These are phyloP conservation scores for Fusarium transvaalense DNA, from an alignment of 2,329 filamentous ascomycete genomes.

Conservation along the genomic window DNA sequence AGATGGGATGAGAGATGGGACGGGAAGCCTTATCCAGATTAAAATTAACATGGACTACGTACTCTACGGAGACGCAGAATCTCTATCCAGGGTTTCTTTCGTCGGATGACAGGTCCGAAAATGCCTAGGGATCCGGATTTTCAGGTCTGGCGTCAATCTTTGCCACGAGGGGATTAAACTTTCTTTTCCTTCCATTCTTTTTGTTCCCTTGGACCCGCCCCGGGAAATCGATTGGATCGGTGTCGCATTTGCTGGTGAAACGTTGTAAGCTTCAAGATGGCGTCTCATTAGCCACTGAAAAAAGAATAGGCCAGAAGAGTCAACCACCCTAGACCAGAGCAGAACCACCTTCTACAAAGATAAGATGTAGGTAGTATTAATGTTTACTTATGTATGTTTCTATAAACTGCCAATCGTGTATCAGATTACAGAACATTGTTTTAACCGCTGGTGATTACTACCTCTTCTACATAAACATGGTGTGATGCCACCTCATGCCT, in stretches of 20 bases:
- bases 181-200: background rate
- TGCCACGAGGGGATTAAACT: background rate
- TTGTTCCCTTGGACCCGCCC: constrained; percentile 7
- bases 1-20: background rate
- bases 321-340: background rate
- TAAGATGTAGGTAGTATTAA: too few species aligned
- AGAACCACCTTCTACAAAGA: too few species aligned
- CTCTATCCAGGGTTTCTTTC: too few species aligned
- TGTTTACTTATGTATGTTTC: background rate
- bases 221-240: background rate
- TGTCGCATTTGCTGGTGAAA: constrained; percentile 11
- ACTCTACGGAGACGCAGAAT: background rate
- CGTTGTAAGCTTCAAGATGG: constrained; percentile 1
- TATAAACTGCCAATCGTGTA: constrained; percentile 5
- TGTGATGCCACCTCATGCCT: constrained; percentile 7
- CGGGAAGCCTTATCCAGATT: constrained; percentile 10
- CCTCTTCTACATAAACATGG: constrained; percentile 5
- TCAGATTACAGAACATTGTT: constrained; percentile 1
- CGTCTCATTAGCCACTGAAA: constrained; percentile 7
- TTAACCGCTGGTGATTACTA: background rate
- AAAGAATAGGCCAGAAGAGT: background rate
- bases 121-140: background rate
- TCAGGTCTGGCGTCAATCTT: constrained; percentile 10
- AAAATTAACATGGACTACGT: constrained; percentile 3
- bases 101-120: constrained; percentile 3